Evolutionary conservation across 2,329 filamentous ascomycete genomes (phyloP).

Genomic region (Aspergillus arachidicola): DNA sequence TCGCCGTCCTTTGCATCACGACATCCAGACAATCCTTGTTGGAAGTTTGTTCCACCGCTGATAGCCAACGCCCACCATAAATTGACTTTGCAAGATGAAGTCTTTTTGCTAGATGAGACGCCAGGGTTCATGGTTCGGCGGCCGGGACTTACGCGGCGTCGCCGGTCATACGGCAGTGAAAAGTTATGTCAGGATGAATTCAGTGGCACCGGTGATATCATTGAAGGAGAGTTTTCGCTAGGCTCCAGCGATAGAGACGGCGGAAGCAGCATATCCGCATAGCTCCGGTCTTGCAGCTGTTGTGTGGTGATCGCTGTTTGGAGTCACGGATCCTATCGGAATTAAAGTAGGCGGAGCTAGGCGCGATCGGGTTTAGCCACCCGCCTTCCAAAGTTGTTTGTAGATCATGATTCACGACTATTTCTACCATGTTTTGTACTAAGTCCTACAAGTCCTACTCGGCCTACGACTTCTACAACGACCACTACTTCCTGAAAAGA

Average conservation of each 20-base stretch:
- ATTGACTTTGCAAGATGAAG: slow-evolving; percentile 9
- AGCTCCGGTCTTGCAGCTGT: background rate
- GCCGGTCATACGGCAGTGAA: background rate
- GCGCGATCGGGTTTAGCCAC: background rate
- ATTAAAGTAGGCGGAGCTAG: background rate
- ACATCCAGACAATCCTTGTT: slow-evolving; percentile 13
- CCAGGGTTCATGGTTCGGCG: background rate
- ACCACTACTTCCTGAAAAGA: background rate
- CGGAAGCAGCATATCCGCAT: slow-evolving; percentile 9
- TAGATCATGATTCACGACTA: background rate
- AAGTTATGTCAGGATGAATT: slow-evolving; percentile 7
- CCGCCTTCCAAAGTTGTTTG: background rate
- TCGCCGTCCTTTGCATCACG: slow-evolving; percentile 23
- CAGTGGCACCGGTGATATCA: slow-evolving; percentile 21
- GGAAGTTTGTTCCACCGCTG: slow-evolving; percentile 2
- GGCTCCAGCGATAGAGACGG: background rate
- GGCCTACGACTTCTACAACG: too few species aligned
- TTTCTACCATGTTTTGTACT: too few species aligned
- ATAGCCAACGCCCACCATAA: background rate
- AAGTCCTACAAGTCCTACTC: too few species aligned
- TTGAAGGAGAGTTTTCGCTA: slow-evolving; percentile 1
- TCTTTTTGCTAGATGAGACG: background rate
- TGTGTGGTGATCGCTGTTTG: background rate
- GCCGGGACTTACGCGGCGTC: slow-evolving; percentile 6
- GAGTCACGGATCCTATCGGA: background rate